Base-by-base conservation (phyloP, 106 monocot species). In the Allium fistulosum region DNA sequence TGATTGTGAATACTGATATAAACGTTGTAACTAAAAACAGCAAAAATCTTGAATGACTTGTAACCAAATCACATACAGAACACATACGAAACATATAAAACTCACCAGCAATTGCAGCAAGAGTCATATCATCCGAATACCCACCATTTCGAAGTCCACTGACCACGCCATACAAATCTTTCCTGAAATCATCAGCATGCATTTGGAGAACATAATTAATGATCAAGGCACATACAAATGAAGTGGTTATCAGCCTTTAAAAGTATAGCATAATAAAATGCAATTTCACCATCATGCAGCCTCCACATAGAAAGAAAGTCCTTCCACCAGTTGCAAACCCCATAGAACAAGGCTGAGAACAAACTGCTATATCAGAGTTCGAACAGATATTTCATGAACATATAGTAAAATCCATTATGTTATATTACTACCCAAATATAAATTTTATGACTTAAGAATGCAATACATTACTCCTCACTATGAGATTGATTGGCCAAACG, bases 291-390 rank as follows among this genome's bases (percentile, higher is more conserved):
- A 97, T 97, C 97, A 97, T 97, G 61, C 97, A 97, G 50, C 97
- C 97, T 71, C 97, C 97, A 92, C 97, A 97, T 11, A 97, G 57
- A 59, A 97, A 97, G 82, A 97, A 92, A 53, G 97, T 97, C 67
- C 84, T 92, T 55, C 97, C 97, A 72, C 97, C 97, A 75, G 97
- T 97, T 47, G 97, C 97, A 83, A 97, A 97, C 73, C 97, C 97
- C 84, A 97, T 97, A 6, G 97, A 97, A 73, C 97, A 97, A 75
- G 97, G 97, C 97, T 97, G 91, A 69, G 71, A 69, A 76, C 69
- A 66, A 4, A 72, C 59, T 46, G 67, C 0, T 46, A 56, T 69
- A 57, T 69, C 56, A 52, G 53, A 13, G 26, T 66, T 63, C 51
- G 11, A 67, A 26, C 49, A 46, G 26, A 17, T 49, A 49, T 16